A percentile compares a stretch with the other conserved stretches of the same genome.
These are phyloP conservation scores for Gonapodya prolifera DNA, from an alignment of 192 early-diverging fungal species.

Conservation along the genomic window DNA sequence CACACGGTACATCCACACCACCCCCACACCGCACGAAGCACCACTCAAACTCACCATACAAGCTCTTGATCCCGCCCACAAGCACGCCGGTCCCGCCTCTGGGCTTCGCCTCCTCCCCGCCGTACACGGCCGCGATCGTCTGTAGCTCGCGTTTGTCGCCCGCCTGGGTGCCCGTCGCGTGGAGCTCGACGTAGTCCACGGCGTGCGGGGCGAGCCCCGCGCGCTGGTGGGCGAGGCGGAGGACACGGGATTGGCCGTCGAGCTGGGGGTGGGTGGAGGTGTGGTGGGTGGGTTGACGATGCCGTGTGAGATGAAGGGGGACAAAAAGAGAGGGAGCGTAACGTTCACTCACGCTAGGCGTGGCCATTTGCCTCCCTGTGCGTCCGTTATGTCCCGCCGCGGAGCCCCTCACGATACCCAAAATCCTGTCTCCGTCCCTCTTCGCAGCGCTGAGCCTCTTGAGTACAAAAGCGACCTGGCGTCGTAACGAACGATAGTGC, in stretches of 20 bases:
- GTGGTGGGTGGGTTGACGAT: too few relatives aligned
- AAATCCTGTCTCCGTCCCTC: background rate
- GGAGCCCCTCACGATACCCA: background rate
- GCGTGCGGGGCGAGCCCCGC: background rate
- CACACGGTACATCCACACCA: background rate
- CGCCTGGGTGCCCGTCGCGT: constrained; percentile 4
- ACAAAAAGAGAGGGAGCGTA: background rate
- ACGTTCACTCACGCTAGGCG: constrained; percentile 3
- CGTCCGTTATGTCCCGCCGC: constrained; percentile 2
- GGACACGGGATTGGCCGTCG: background rate
- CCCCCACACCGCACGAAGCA: background rate
- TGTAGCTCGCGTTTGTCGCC: constrained; percentile 5
- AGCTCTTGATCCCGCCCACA: background rate
- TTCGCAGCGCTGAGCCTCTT: background rate
- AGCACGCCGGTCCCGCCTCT: background rate
- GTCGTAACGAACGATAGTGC: background rate
- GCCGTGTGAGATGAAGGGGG: background rate
- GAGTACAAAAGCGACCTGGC: background rate
- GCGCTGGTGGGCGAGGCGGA: background rate
- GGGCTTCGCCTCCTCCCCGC: background rate
- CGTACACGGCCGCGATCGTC: background rate
- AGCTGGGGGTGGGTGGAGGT: background rate
- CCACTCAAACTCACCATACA: background rate
- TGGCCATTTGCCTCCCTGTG: background rate
- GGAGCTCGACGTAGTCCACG: constrained; percentile 1